A percentile compares a stretch with the other conserved stretches of the same genome.
phyloP scores from a whole-genome alignment of 2,329 filamentous ascomycete species.

The Onygena corvina region DNA sequence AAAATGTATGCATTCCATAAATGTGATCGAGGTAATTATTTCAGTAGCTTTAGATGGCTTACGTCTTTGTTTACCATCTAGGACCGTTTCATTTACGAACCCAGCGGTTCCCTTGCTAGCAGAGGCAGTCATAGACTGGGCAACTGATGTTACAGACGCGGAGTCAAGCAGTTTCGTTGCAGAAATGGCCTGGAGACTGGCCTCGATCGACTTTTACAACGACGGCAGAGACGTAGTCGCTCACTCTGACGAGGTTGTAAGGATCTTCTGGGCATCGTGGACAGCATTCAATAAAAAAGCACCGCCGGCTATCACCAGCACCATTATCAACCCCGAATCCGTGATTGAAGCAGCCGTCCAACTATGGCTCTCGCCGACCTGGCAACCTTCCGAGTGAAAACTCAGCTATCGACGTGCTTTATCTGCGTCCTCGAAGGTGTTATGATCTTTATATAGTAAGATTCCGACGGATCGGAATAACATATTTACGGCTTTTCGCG shows the following conservation, averaged over 20 bases:
- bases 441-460: not conserved
- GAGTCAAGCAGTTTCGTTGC: conserved; percentile 13
- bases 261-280: conserved; percentile 14
- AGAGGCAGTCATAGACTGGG: conserved; percentile 16
- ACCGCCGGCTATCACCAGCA: not conserved
- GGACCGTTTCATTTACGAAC: conserved; percentile 14
- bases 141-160: conserved; percentile 16
- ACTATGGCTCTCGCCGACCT: not conserved
- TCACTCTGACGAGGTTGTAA: conserved; percentile 10
- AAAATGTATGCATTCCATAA: conserved; percentile 11
- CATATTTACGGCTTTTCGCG: not conserved
- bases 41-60: not conserved
- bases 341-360: not conserved
- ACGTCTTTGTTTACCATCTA: too few species aligned
- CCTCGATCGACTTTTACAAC: conserved; percentile 11
- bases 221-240: conserved; percentile 12
- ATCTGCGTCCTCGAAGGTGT: too few species aligned
- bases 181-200: conserved; percentile 15
- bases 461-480: not conserved
- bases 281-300: conserved; percentile 10
- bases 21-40: not conserved
- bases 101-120: conserved; percentile 12
- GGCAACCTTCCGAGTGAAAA: too few species aligned
- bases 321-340: not conserved
- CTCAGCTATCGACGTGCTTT: too few species aligned